Evolutionary conservation across 2,329 filamentous ascomycete species (phyloP).

Genomic region (Graphiopsis chlorocephala): DNA sequence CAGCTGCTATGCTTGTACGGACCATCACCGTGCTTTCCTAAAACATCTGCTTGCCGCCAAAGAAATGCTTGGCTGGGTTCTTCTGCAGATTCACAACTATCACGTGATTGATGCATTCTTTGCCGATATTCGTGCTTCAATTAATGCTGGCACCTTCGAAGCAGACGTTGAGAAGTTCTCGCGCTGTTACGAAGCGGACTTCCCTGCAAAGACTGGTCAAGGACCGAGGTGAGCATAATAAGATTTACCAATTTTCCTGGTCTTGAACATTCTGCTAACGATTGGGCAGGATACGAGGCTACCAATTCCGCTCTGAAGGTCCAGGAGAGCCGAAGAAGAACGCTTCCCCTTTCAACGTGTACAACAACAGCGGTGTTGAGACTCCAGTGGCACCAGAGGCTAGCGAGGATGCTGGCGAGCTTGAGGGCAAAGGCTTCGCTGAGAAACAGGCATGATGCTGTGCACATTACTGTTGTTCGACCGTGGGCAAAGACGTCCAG

Average conservation of each 20-base stretch:
- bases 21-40: slow-evolving; percentile 82
- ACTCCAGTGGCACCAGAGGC: slow-evolving; percentile 47
- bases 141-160: slow-evolving; percentile 56
- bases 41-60: slow-evolving; percentile 84
- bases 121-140: slow-evolving; percentile 61
- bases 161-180: slow-evolving; percentile 60
- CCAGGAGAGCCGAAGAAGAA: slow-evolving; percentile 61
- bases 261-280: not conserved
- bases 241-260: not conserved
- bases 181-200: slow-evolving; percentile 62
- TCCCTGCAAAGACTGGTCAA: slow-evolving; percentile 72
- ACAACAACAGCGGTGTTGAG: slow-evolving; percentile 50
- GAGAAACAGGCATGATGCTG: slow-evolving; percentile 22
- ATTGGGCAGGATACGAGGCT: slow-evolving; percentile 62
- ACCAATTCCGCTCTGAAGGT: slow-evolving; percentile 72
- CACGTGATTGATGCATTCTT: slow-evolving; percentile 72
- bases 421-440: slow-evolving; percentile 45
- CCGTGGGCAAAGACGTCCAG: not conserved
- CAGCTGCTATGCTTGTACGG: slow-evolving; percentile 76
- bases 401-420: slow-evolving; percentile 49
- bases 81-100: slow-evolving; percentile 91
- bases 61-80: slow-evolving; percentile 94
- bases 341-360: slow-evolving; percentile 66
- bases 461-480: not conserved
- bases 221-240: slow-evolving; percentile 61